Base-by-base conservation (phyloP, 2,329 filamentous ascomycete species). In the Lasiodiplodia hormozganensis region DNA sequence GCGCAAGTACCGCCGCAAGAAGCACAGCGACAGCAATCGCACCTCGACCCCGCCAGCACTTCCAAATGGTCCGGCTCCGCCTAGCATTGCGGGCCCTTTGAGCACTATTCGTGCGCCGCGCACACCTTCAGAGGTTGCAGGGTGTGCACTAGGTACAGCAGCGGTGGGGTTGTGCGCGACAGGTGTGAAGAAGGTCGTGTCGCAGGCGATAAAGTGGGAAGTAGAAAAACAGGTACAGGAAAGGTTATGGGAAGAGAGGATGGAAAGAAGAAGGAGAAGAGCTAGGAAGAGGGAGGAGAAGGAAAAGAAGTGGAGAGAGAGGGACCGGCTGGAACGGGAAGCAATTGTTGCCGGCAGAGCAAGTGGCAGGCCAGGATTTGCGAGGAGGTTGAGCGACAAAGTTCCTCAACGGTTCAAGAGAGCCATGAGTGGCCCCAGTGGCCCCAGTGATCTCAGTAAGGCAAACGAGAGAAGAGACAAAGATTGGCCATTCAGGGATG, bases 201-300 rank as follows among this genome's bases (percentile, higher is more conserved):
- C 23, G 10, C 36, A 62, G 16, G 58, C 36, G 23, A 51, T 62
- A 18, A 62, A 49, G 28, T 49, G 40, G 58, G 58, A 62, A 28
- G 58, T 62, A 18, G 58, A 62, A 25, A 62, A 51, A 28, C 40
- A 51, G 40, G 58, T 62, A 25, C 36, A 62, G 28, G 58, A 62
- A 16, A 49, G 58, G 25, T 23, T 62, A 40, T 23, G 18, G 25
- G 58, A 62, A 43, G 58, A 62, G 58, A 31, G 18, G 18, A 36
- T 62, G 40, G 58, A 62, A 28, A 62, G 58, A 11, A 31, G 28
- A 8, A 34, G 58, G 28, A 25, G 43, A 28, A 49, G 43, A 43
- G 58, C 25, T 28, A 51, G 40, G 40, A 62, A 51, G 58, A 62
- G 40, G 58, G 58, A 62, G 40, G 43, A 51, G 40, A 49, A 51